A percentile compares a stretch with the other conserved stretches of the same genome.
Evolutionary conservation across 2,329 filamentous ascomycete species (phyloP).

Genomic region (Colletotrichum aenigma): DNA sequence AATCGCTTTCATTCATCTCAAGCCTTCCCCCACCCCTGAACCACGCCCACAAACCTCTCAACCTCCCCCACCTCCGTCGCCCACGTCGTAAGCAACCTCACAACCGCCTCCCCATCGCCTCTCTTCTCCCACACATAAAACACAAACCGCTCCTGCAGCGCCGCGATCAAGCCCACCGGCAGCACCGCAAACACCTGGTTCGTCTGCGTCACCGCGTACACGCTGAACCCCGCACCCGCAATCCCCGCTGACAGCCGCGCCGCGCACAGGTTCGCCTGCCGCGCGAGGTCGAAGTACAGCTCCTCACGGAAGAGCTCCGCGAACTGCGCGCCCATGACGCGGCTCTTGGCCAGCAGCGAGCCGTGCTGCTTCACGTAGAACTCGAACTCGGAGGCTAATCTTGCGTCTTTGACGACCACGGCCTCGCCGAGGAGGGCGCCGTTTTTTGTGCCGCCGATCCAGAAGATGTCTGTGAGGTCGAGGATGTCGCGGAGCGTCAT

Average conservation of each 20-base stretch:
- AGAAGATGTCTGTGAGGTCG: constrained; percentile 55
- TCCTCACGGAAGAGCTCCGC: constrained; percentile 49
- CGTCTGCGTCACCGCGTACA: constrained; percentile 51
- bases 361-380: constrained; percentile 58
- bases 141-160: constrained; percentile 44
- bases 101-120: constrained; percentile 40
- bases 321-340: constrained; percentile 54
- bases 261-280: constrained; percentile 47
- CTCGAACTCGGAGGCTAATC: constrained; percentile 48
- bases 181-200: constrained; percentile 56
- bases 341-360: constrained; percentile 52
- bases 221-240: constrained; percentile 41
- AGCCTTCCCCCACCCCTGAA: constrained; percentile 14
- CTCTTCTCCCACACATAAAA: constrained; percentile 54
- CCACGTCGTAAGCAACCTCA: constrained; percentile 55
- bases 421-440: constrained; percentile 55
- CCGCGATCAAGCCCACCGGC: constrained; percentile 39
- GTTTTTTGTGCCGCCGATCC: constrained; percentile 59
- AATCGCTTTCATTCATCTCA: not conserved
- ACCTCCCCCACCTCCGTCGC: constrained; percentile 48
- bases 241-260: constrained; percentile 47
- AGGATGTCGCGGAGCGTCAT: constrained; percentile 48
- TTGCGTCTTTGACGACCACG: constrained; percentile 47
- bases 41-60: constrained; percentile 36
- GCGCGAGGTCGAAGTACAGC: constrained; percentile 51